Evolutionary conservation across 306 rosid species (phyloP), one percentile per base, ranked within the genome.

Genomic region (Lathyrus oleraceus): DNA sequence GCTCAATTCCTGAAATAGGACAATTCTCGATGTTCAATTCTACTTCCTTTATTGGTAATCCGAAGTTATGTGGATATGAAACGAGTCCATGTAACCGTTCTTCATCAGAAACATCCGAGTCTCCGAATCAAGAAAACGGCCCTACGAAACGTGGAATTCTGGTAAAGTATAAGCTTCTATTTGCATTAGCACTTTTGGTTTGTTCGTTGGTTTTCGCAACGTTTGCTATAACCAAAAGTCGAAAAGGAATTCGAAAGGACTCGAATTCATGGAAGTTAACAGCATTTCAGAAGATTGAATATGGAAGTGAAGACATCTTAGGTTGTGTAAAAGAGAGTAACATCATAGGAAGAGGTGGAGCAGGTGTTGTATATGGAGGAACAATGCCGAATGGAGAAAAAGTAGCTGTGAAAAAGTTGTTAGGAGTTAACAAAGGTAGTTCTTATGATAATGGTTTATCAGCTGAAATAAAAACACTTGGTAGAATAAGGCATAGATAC

Each of bases 321-420:
- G 89, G 82, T 28, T 92, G 96, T 81, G 47, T 89, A 15, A 92
- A 89, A 61, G 98, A 92, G 10, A 75, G 74, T 89, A 92, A 86
- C 72, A 79, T 85, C 40, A 92, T 92, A 35, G 98, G 98, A 75
- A 86, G 84, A 67, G 98, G 98, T 0, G 98, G 96, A 36, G 98
- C 98, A 44, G 98, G 98, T n/a, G 81, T 86, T 61, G 98, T 92
- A 9, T 92, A 87, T 76, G 75, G 78, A 49, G 98, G 98, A 71
- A 79, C 72, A 6, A 86, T 92, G 96, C 81, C 86, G 4, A 92
- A 76, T 59, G 96, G 95, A 2, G 98, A 92, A 71, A 69, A 81
- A 71, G 86, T 92, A 65, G 98, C 98, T 1, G 91, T 92, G 70
- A 92, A 92, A 81, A 92, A 89, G 78, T 82, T 92, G 1, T 45